A percentile compares a stretch with the other conserved stretches of the same genome.
Evolutionary conservation across 1,139 yeast species (phyloP).

Genomic region (Debaryomyces fabryi): DNA sequence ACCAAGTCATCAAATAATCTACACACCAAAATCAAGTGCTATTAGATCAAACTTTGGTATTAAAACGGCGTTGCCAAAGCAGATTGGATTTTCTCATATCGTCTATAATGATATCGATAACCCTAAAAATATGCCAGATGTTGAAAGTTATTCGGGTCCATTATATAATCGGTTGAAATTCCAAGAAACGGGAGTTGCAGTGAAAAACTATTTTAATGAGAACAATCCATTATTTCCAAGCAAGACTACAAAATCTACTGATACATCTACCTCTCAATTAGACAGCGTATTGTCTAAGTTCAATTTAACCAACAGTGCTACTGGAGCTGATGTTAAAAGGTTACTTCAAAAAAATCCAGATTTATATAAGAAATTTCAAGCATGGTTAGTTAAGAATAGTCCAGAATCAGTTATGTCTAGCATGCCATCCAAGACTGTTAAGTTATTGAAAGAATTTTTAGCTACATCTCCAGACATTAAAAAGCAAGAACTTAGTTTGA

Average conservation of each 20-base stretch:
- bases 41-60: conserved; percentile 47
- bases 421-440: conserved; percentile 21
- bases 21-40: conserved; percentile 48
- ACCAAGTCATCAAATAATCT: conserved; percentile 50
- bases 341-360: conserved; percentile 36
- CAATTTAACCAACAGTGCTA: conserved; percentile 32
- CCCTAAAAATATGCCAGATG: conserved; percentile 49
- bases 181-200: conserved; percentile 45
- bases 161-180: conserved; percentile 44
- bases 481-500: conserved; percentile 23
- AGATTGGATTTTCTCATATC: conserved; percentile 45
- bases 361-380: conserved; percentile 34
- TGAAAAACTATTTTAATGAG: conserved; percentile 33
- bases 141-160: conserved; percentile 46
- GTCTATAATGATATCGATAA: conserved; percentile 50
- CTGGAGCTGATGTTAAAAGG: conserved; percentile 29
- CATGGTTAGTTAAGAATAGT: conserved; percentile 37
- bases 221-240: conserved; percentile 39
- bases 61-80: conserved; percentile 47
- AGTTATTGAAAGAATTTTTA: conserved; percentile 34
- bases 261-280: conserved; percentile 16
- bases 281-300: conserved; percentile 36
- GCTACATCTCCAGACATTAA: conserved; percentile 20
- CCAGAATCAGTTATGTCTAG: conserved; percentile 35
- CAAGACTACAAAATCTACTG: conserved; percentile 22